A percentile compares a stretch with the other conserved stretches of the same genome.
Conservation (phyloP, 169 alveolate genomes). For the Sarcocystis neurona region DNA sequence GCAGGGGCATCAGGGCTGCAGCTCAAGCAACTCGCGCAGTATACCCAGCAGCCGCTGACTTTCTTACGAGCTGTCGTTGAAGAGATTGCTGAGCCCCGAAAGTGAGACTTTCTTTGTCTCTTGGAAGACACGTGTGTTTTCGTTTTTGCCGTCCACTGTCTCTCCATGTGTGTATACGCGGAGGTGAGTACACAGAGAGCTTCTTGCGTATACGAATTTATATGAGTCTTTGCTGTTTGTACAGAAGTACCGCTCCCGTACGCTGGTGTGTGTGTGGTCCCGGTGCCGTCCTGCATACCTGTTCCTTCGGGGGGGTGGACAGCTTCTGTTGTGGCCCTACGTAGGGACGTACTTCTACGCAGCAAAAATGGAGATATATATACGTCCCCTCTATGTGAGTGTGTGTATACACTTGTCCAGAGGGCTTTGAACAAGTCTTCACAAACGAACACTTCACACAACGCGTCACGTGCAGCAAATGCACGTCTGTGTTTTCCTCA, state of each 20-base stretch:
- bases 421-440: no score
- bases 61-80: conserved; percentile 49
- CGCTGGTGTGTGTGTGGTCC: neutral
- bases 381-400: no score
- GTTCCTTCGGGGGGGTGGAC: no score
- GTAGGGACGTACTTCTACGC: no score
- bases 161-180: neutral
- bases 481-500: no score
- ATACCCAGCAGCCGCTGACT: conserved; percentile 62
- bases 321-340: no score
- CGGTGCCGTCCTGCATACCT: neutral
- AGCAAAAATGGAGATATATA: no score
- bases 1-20: conserved; percentile 60
- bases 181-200: neutral
- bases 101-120: conserved; percentile 31
- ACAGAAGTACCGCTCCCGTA: neutral
- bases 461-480: no score
- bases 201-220: neutral
- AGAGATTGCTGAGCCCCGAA: conserved; percentile 66
- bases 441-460: no score
- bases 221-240: neutral
- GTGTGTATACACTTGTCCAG: no score
- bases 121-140: neutral
- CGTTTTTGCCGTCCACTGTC: neutral
- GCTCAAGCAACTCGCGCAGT: conserved; percentile 60